Conservation (phyloP, 139 green algal species). For the Auxenochlorella pyrenoidosa region DNA sequence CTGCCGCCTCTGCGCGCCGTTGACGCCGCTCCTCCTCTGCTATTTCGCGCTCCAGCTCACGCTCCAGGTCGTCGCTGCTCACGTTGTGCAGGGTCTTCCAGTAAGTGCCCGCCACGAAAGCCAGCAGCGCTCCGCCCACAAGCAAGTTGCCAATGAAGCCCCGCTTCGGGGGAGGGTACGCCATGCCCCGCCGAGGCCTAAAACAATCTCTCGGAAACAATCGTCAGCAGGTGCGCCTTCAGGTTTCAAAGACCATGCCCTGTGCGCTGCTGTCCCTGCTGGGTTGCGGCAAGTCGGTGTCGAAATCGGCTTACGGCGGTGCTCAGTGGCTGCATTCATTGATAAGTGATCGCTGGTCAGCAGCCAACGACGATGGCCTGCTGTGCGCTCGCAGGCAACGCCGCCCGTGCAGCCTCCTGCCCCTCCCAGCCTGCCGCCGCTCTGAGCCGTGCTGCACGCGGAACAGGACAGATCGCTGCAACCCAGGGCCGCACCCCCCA, state of each 20-base stretch:
- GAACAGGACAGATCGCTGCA: background rate
- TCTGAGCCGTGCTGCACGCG: too few relatives aligned
- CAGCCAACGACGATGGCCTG: too few relatives aligned
- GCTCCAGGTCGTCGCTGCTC: constrained; percentile 57
- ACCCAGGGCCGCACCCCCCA: background rate
- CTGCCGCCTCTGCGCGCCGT: background rate
- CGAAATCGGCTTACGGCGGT: too few relatives aligned
- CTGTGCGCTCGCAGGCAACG: too few relatives aligned
- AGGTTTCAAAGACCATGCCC: background rate
- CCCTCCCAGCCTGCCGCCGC: too few relatives aligned
- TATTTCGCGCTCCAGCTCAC: constrained; percentile 57
- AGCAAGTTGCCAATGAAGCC: constrained; percentile 45
- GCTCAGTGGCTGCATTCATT: too few relatives aligned
- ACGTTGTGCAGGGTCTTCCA: constrained; percentile 57
- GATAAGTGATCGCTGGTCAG: too few relatives aligned
- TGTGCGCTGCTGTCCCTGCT: background rate
- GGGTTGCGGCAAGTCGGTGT: too few relatives aligned
- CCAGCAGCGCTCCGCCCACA: constrained; percentile 44
- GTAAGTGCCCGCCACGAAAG: constrained; percentile 62
- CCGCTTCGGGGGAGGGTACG: background rate
- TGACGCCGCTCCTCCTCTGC: constrained; percentile 23
- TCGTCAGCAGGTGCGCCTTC: background rate
- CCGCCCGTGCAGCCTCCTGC: too few relatives aligned
- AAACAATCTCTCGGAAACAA: too few relatives aligned
- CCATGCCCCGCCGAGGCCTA: background rate